These are phyloP conservation scores for Pseudogymnoascus sp. DNA, from an alignment of 2,329 filamentous ascomycete genomes.

Conservation along the genomic window DNA sequence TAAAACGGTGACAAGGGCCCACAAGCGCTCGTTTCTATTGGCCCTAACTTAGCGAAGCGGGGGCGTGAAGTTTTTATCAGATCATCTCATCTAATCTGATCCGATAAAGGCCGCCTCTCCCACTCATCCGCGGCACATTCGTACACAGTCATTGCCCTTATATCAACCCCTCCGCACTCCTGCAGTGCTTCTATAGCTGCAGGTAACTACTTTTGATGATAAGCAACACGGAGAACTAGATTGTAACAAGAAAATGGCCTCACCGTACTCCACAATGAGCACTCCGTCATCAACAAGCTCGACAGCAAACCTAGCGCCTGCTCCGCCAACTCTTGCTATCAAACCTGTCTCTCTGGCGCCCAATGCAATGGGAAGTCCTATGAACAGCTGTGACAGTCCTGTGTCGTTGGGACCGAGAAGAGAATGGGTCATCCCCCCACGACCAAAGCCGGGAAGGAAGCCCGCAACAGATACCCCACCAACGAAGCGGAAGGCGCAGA, in stretches of 20 bases:
- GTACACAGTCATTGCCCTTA: constrained; percentile 9
- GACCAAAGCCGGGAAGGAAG: constrained; percentile 87
- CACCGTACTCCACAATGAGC: constrained; percentile 23
- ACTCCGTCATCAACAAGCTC: constrained; percentile 34
- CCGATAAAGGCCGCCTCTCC: constrained; percentile 10
- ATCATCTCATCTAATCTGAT: constrained; percentile 12
- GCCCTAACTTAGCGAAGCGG: background rate
- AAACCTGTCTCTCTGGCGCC: constrained; percentile 31
- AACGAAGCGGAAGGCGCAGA: constrained; percentile 91
- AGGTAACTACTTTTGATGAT: background rate
- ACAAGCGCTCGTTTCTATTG: constrained; percentile 1
- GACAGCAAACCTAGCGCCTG: constrained; percentile 28
- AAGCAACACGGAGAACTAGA: background rate
- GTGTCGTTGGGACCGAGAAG: constrained; percentile 60
- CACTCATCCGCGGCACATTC: constrained; percentile 2
- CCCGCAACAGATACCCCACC: constrained; percentile 87
- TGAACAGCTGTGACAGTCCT: constrained; percentile 32
- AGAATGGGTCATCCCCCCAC: constrained; percentile 79
- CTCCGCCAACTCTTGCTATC: constrained; percentile 31
- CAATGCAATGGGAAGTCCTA: constrained; percentile 20
- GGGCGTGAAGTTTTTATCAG: constrained; percentile 9
- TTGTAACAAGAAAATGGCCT: background rate
- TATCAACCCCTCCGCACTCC: background rate
- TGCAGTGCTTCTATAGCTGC: constrained; percentile 8
- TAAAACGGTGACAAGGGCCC: constrained; percentile 2